Conservation (phyloP, 352 stramenopile genomes). For the Pythium aphanidermatum region DNA sequence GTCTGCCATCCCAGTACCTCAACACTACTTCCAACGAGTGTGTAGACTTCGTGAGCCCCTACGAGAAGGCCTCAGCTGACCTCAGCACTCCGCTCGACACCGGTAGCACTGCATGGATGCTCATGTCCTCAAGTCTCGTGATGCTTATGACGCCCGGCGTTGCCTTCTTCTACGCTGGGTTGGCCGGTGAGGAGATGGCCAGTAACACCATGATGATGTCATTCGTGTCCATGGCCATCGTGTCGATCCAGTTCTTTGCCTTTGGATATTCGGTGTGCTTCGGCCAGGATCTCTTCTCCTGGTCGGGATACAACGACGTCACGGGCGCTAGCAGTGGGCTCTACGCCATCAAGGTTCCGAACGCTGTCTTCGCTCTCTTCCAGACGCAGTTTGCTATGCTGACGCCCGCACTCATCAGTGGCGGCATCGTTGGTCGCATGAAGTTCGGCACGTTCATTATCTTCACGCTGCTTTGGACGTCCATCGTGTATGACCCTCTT, state of each 20-base stretch:
- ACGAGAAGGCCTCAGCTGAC: constrained; percentile 19
- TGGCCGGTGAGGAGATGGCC: constrained; percentile 62
- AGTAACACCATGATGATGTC: constrained; percentile 83
- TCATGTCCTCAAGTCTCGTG: constrained; percentile 27
- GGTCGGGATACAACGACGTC: constrained; percentile 52
- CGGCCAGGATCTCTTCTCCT: constrained; percentile 50
- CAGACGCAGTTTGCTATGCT: constrained; percentile 84
- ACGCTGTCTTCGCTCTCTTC: constrained; percentile 72
- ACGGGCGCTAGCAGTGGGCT: constrained; percentile 31
- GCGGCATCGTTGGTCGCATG: constrained; percentile 81
- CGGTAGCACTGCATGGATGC: constrained; percentile 48
- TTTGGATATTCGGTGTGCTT: constrained; percentile 75
- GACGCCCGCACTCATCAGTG: constrained; percentile 64
- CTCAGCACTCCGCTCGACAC: constrained; percentile 19
- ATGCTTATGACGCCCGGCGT: constrained; percentile 48
- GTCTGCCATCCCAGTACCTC: constrained; percentile 18
- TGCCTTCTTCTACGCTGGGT: constrained; percentile 69
- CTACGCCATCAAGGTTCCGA: constrained; percentile 56
- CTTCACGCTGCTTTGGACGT: constrained; percentile 80
- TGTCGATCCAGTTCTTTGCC: constrained; percentile 75
- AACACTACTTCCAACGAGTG: constrained; percentile 19
- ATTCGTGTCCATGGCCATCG: constrained; percentile 67
- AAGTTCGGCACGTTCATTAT: constrained; percentile 68
- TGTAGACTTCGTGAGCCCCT: constrained; percentile 20
- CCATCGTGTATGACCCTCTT: constrained; percentile 80